Percentiles rank a stretch among this genome's conserved stretches.
Evolutionary conservation across 1,139 yeast genomes (phyloP).

Genomic region (Kodamaea arcana): DNA sequence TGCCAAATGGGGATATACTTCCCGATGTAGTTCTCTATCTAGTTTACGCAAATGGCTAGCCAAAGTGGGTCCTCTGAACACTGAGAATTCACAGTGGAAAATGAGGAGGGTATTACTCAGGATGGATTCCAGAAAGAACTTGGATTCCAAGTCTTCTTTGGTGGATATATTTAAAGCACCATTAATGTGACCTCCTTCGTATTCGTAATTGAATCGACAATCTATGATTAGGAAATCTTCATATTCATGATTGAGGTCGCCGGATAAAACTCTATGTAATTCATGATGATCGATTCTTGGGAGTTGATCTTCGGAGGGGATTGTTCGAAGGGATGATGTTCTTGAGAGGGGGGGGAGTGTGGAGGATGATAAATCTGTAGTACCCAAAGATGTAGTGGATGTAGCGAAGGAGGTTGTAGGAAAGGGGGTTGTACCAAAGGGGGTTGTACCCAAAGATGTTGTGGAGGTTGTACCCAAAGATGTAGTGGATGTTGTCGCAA

Average conservation of each 20-base stretch:
- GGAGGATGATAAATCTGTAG: too few species aligned
- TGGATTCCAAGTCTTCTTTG: slow-evolving; percentile 60
- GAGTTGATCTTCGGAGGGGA: slow-evolving; percentile 55
- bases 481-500: too few species aligned
- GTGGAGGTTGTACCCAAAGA: too few species aligned
- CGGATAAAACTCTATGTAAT: slow-evolving; percentile 58
- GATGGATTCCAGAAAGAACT: slow-evolving; percentile 23
- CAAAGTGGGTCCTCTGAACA: slow-evolving; percentile 89
- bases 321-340: slow-evolving; percentile 38
- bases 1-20: slow-evolving; percentile 70
- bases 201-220: slow-evolving; percentile 91
- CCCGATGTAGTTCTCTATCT: slow-evolving; percentile 71
- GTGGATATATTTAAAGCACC: slow-evolving; percentile 78
- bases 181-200: slow-evolving; percentile 83
- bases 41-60: slow-evolving; percentile 81
- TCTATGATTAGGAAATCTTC: slow-evolving; percentile 67
- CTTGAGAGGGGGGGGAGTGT: background rate
- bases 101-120: slow-evolving; percentile 49
- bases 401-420: too few species aligned
- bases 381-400: too few species aligned
- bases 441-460: too few species aligned
- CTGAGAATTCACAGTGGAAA: slow-evolving; percentile 92
- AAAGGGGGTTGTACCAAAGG: too few species aligned
- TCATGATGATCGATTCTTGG: slow-evolving; percentile 72
- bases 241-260: slow-evolving; percentile 50